phyloP scores from a whole-genome alignment of 495 filamentous ascomycete species.

The Podospora comata region DNA sequence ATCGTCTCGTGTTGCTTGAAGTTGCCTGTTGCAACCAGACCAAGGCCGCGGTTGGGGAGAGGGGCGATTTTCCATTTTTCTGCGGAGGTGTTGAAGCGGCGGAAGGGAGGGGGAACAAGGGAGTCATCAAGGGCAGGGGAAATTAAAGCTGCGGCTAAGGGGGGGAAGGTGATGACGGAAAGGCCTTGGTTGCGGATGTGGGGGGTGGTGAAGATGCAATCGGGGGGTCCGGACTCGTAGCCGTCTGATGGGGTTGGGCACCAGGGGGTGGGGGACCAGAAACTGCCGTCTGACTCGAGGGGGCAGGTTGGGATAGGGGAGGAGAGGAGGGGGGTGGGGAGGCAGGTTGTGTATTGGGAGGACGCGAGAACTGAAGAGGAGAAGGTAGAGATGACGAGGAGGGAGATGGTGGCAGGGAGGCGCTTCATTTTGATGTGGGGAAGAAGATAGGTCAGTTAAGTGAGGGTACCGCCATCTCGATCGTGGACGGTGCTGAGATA shows the following conservation, averaged over 20 bases:
- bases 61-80: constrained; percentile 17
- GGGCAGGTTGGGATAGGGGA: neutral
- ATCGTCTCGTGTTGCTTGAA: constrained; percentile 28
- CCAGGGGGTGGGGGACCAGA: neutral
- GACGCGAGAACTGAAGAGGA: neutral
- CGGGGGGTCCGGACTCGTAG: constrained; percentile 2
- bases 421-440: neutral
- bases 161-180: constrained; percentile 13
- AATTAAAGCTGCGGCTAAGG: constrained; percentile 7
- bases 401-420: neutral
- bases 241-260: neutral
- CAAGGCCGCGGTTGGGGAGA: constrained; percentile 32
- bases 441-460: neutral
- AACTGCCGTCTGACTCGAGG: neutral
- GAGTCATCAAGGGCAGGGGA: constrained; percentile 7
- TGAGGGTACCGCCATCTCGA: no score
- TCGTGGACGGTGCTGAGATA: neutral
- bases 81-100: constrained; percentile 8
- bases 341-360: neutral
- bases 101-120: neutral
- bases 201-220: constrained; percentile 17
- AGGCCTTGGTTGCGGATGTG: constrained; percentile 15
- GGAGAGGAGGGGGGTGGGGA: constrained; percentile 1
- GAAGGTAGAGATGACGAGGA: neutral
- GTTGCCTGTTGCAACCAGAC: constrained; percentile 24